These are phyloP conservation scores for Euphorbia lathyris DNA, from an alignment of 345 rosid species.

Conservation along the genomic window DNA sequence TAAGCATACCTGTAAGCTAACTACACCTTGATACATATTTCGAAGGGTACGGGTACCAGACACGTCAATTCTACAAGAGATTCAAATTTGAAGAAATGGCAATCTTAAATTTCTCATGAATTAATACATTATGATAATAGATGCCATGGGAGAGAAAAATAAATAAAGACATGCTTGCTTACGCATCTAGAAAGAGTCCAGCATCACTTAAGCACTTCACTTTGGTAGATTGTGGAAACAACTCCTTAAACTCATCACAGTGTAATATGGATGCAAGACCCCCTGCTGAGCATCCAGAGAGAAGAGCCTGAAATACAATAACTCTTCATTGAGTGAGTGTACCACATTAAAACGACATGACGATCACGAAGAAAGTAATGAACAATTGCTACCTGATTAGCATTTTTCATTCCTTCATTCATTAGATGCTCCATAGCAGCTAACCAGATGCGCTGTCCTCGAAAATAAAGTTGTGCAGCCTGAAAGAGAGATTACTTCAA, in stretches of 20 bases:
- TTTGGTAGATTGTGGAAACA: constrained; percentile 27
- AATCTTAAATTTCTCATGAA: background rate
- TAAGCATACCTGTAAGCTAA: constrained; percentile 25
- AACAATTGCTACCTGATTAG: constrained; percentile 20
- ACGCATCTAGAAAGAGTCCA: constrained; percentile 33
- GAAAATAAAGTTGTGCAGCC: constrained; percentile 29
- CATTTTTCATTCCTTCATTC: constrained; percentile 27
- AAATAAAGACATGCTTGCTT: constrained; percentile 4
- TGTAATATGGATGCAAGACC: constrained; percentile 33
- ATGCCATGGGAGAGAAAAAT: background rate
- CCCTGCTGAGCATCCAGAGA: constrained; percentile 39
- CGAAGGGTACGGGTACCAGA: constrained; percentile 27
- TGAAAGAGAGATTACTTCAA: background rate
- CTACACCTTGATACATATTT: constrained; percentile 28
- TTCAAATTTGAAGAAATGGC: background rate
- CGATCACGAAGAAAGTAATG: background rate
- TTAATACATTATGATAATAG: background rate
- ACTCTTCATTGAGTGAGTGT: background rate
- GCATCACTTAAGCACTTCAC: constrained; percentile 38
- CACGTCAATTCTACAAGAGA: constrained; percentile 21
- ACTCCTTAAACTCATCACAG: constrained; percentile 29
- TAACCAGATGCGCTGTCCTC: constrained; percentile 34
- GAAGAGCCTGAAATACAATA: constrained; percentile 26
- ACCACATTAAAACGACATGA: background rate
- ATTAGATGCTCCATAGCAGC: constrained; percentile 29